phyloP scores from a whole-genome alignment of 192 early-diverging fungal genomes.

The Coemansia furcata region DNA sequence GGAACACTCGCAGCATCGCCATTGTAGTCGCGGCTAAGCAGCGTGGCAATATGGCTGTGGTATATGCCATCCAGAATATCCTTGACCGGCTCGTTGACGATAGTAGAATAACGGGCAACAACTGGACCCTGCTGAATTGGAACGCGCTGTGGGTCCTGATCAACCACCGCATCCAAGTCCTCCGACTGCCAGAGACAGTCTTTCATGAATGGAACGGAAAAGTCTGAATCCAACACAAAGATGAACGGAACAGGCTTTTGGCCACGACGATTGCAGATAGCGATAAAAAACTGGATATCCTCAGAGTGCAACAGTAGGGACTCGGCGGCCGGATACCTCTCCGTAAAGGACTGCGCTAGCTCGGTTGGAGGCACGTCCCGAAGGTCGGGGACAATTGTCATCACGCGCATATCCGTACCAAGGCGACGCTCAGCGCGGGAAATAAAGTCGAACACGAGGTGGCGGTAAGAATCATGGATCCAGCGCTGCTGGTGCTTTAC shows the following conservation, averaged over 20 bases:
- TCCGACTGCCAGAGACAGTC: slow-evolving; percentile 89
- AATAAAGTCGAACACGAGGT: slow-evolving; percentile 75
- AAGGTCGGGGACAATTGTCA: background rate
- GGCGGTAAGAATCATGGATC: slow-evolving; percentile 73
- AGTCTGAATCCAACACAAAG: slow-evolving; percentile 81
- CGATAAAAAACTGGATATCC: slow-evolving; percentile 30
- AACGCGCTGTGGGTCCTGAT: slow-evolving; percentile 78
- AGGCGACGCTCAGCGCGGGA: slow-evolving; percentile 85
- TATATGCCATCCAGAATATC: slow-evolving; percentile 87
- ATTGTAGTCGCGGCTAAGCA: slow-evolving; percentile 72
- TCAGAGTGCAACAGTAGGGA: slow-evolving; percentile 18
- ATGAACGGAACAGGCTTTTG: slow-evolving; percentile 92
- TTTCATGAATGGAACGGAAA: slow-evolving; percentile 89
- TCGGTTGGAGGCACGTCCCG: background rate
- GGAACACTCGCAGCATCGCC: slow-evolving; percentile 63
- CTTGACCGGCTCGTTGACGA: slow-evolving; percentile 81
- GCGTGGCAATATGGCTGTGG: slow-evolving; percentile 68
- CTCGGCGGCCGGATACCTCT: slow-evolving; percentile 4
- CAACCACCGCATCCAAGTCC: slow-evolving; percentile 78
- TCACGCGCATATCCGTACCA: background rate
- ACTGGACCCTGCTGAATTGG: slow-evolving; percentile 89
- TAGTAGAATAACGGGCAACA: slow-evolving; percentile 69
- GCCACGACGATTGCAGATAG: slow-evolving; percentile 56
- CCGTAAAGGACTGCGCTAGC: slow-evolving; percentile 15
- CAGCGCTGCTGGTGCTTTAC: slow-evolving; percentile 69